Evolutionary conservation across 345 rosid species (phyloP).

Genomic region (Eucalyptus polybractea): DNA sequence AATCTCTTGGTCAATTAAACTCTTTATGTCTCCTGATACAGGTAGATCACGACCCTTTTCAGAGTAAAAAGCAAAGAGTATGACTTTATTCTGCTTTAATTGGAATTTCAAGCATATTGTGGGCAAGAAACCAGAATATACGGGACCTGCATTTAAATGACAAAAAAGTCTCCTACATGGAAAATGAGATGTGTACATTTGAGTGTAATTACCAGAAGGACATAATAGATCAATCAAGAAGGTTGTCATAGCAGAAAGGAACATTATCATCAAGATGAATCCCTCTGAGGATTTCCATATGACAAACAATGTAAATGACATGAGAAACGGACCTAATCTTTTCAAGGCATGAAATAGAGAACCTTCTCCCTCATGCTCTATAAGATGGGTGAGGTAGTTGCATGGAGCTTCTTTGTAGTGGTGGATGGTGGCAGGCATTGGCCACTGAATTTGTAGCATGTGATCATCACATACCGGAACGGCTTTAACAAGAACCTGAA

Average conservation of each 20-base stretch:
- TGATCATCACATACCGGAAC: constrained; percentile 77
- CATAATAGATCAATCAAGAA: background rate
- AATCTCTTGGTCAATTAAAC: background rate
- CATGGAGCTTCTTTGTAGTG: constrained; percentile 67
- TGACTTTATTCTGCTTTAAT: background rate
- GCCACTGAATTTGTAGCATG: constrained; percentile 59
- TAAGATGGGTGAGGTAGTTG: constrained; percentile 64
- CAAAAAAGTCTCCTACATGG: background rate
- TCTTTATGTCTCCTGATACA: background rate
- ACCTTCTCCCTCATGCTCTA: constrained; percentile 88
- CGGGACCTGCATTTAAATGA: background rate
- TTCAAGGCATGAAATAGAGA: constrained; percentile 68
- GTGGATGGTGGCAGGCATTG: constrained; percentile 56
- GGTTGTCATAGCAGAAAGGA: background rate
- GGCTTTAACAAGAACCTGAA: constrained; percentile 61
- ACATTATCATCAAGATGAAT: background rate
- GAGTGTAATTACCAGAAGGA: background rate
- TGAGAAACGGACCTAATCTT: constrained; percentile 40
- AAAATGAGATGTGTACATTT: background rate
- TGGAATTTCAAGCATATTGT: background rate
- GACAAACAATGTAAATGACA: background rate
- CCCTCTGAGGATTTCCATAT: background rate
- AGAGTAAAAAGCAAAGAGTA: background rate
- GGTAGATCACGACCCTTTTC: background rate
- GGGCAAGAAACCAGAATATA: background rate